A percentile compares a stretch with the other conserved stretches of the same genome.
Evolutionary conservation across 2,329 filamentous ascomycete species (phyloP).

Genomic region (Apiospora malaysiana): DNA sequence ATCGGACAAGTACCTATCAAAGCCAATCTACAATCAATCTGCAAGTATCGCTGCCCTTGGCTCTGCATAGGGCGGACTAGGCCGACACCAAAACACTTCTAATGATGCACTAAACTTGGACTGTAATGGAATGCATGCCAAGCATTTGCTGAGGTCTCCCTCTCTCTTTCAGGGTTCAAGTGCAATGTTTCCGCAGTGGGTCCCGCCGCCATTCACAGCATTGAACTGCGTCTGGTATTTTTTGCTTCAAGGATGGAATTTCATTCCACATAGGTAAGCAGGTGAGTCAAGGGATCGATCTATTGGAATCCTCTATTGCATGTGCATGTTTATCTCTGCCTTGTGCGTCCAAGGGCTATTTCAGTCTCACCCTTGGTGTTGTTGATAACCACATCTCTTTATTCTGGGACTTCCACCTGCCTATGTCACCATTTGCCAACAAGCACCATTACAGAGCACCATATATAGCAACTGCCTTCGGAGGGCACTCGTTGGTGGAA

Average conservation of each 20-base stretch:
- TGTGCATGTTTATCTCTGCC: background rate
- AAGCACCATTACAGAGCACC: too few relatives aligned
- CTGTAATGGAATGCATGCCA: slow-evolving; percentile 13
- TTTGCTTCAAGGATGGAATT: background rate
- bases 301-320: background rate
- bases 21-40: too few relatives aligned
- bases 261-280: background rate
- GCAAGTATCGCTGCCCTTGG: background rate
- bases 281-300: background rate
- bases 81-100: background rate
- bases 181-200: slow-evolving; percentile 8
- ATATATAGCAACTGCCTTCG: too few relatives aligned
- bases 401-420: background rate
- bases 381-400: background rate
- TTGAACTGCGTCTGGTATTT: background rate
- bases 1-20: background rate
- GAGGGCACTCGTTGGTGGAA: too few relatives aligned
- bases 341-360: background rate
- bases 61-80: slow-evolving; percentile 1
- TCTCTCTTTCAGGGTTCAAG: slow-evolving; percentile 5
- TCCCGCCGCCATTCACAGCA: background rate
- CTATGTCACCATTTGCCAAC: too few relatives aligned
- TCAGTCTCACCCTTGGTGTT: background rate
- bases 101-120: background rate
- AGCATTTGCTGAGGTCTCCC: too few relatives aligned